These are phyloP conservation scores for Microbotryum silenes-acaulis DNA, from an alignment of 1,284 basidiomycete genomes.

Conservation along the genomic window DNA sequence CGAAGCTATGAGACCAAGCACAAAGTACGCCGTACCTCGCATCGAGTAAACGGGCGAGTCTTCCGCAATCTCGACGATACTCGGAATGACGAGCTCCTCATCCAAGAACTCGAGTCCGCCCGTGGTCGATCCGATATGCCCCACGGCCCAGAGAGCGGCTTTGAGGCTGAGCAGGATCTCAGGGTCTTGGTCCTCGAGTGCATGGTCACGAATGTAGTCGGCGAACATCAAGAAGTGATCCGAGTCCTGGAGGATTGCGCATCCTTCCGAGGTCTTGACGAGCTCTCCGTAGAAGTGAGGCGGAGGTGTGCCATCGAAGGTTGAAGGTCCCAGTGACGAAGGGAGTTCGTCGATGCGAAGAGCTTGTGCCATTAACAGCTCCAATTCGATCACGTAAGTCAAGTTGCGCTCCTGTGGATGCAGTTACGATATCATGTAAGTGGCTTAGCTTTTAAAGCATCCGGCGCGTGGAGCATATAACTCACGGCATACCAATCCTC, in stretches of 20 bases:
- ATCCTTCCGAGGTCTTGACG: slow-evolving; percentile 89
- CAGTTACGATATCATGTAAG: slow-evolving; percentile 2
- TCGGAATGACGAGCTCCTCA: slow-evolving; percentile 84
- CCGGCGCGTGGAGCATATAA: background rate
- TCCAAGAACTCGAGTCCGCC: slow-evolving; percentile 90
- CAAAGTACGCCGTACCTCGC: slow-evolving; percentile 93
- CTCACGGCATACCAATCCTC: slow-evolving; percentile 89
- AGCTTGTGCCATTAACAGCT: slow-evolving; percentile 70
- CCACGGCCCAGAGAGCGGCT: slow-evolving; percentile 93
- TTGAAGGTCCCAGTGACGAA: background rate
- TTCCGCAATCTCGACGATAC: slow-evolving; percentile 84
- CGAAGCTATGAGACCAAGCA: slow-evolving; percentile 72
- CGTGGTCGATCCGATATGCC: slow-evolving; percentile 83
- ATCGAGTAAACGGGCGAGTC: slow-evolving; percentile 82
- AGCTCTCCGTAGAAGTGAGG: slow-evolving; percentile 97
- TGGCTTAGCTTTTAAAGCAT: background rate
- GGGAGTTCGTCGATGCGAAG: slow-evolving; percentile 51
- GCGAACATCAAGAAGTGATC: slow-evolving; percentile 88
- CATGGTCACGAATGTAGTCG: slow-evolving; percentile 79
- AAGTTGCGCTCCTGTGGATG: slow-evolving; percentile 66
- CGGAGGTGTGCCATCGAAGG: slow-evolving; percentile 79
- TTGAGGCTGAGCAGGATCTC: slow-evolving; percentile 83
- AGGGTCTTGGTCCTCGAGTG: slow-evolving; percentile 69
- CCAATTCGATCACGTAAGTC: slow-evolving; percentile 76
- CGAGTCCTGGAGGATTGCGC: slow-evolving; percentile 77